These are phyloP conservation scores for Saturnispora mendoncae DNA, from an alignment of 805 yeast genomes.

Conservation along the genomic window DNA sequence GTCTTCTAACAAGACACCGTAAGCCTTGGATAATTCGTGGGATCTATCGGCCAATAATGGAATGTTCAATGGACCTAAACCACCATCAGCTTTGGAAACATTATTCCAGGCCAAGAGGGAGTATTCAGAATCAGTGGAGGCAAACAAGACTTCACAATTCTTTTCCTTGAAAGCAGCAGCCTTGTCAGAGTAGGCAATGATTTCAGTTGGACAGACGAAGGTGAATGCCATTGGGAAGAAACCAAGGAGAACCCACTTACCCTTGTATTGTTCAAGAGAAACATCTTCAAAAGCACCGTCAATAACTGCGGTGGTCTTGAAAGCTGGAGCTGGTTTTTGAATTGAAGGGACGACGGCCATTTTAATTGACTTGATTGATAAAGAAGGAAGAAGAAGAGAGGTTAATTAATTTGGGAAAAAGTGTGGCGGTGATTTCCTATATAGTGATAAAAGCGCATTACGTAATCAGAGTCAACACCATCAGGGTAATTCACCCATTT, in stretches of 20 bases:
- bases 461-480: too few relatives aligned
- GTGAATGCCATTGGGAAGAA: conserved; percentile 99
- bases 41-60: conserved; percentile 96
- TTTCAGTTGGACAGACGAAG: conserved; percentile 98
- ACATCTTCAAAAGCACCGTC: conserved; percentile 95
- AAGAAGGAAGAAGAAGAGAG: background rate
- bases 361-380: conserved; percentile 17
- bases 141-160: conserved; percentile 84
- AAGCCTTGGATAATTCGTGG: conserved; percentile 89
- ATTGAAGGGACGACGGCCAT: conserved; percentile 71
- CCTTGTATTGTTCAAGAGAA: conserved; percentile 89
- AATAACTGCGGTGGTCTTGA: conserved; percentile 95
- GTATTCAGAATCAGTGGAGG: conserved; percentile 98
- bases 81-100: conserved; percentile 94
- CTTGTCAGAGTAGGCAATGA: conserved; percentile 97
- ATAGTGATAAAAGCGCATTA: too few relatives aligned
- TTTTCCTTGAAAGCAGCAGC: conserved; percentile 79
- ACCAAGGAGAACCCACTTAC: conserved; percentile 95
- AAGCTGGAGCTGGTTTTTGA: conserved; percentile 93
- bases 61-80: conserved; percentile 89
- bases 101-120: conserved; percentile 97
- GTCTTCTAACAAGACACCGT: conserved; percentile 95
- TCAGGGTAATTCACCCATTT: too few relatives aligned
- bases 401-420: background rate
- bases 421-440: background rate